Conservation (phyloP, 768 basidiomycete genomes). For the Calocera viscosa region DNA sequence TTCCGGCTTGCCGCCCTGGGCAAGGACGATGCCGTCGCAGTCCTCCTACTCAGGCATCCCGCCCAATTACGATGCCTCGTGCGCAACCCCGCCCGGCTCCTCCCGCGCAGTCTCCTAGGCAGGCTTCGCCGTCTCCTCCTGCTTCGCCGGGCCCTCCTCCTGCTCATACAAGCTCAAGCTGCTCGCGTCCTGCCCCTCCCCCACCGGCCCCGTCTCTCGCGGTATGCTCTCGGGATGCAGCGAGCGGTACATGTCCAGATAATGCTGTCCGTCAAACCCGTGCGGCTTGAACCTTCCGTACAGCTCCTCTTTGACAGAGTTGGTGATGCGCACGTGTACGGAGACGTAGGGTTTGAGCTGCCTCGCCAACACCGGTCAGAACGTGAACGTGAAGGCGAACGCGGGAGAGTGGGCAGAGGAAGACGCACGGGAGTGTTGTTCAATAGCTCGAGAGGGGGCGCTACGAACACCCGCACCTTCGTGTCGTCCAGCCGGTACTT, state of each 20-base stretch:
- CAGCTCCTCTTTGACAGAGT: constrained; percentile 11
- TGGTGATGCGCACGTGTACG: constrained; percentile 20
- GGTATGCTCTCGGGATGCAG: not conserved
- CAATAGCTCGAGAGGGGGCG: constrained; percentile 47
- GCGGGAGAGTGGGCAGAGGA: constrained; percentile 1
- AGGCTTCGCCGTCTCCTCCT: not conserved
- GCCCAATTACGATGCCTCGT: too few species aligned
- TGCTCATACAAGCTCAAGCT: not conserved
- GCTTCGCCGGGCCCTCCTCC: not conserved
- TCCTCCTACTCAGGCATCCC: too few species aligned
- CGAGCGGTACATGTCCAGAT: constrained; percentile 19
- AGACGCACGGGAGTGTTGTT: not conserved
- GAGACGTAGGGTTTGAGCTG: constrained; percentile 62
- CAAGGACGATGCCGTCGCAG: too few species aligned
- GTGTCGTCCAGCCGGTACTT: constrained; percentile 75
- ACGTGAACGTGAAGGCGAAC: not conserved
- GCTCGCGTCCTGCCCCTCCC: not conserved
- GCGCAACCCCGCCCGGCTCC: too few species aligned
- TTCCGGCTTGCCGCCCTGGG: too few species aligned
- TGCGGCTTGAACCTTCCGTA: constrained; percentile 18
- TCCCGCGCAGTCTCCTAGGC: too few species aligned
- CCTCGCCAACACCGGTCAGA: too few species aligned
- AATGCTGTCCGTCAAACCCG: constrained; percentile 25
- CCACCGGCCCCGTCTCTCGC: not conserved
- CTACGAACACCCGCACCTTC: constrained; percentile 71